Evolutionary conservation across 176 grass and related monocot genomes (phyloP).

Genomic region (Eleusine coracana): DNA sequence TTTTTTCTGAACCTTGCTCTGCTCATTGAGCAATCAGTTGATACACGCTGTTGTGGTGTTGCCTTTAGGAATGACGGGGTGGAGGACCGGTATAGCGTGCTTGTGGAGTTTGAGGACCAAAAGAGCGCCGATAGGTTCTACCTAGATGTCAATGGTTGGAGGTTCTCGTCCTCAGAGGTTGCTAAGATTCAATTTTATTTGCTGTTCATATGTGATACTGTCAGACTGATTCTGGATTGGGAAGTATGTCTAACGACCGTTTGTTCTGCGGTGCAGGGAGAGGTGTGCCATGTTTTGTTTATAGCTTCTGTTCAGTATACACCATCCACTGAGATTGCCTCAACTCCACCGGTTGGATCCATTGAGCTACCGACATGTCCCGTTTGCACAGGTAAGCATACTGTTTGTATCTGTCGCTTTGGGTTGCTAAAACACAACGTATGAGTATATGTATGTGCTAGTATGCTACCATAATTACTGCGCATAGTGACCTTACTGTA

Average conservation of each 20-base stretch:
- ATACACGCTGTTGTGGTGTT: background rate
- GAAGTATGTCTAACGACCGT: background rate
- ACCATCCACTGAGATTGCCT: conserved; percentile 51
- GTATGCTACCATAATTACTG: background rate
- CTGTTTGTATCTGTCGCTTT: conserved; percentile 3
- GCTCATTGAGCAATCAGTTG: background rate
- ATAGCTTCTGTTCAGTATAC: conserved; percentile 74
- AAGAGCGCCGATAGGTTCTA: conserved; percentile 76
- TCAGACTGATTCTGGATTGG: conserved; percentile 16
- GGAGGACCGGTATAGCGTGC: conserved; percentile 89
- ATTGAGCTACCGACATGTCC: conserved; percentile 85
- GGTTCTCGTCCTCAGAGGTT: conserved; percentile 79
- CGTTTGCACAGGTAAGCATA: conserved; percentile 83
- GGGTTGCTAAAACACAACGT: background rate
- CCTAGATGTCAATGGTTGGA: conserved; percentile 93
- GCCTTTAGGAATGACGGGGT: conserved; percentile 54
- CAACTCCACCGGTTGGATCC: conserved; percentile 68
- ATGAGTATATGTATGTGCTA: background rate
- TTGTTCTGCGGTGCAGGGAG: conserved; percentile 56
- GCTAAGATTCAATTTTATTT: conserved; percentile 35
- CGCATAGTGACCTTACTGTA: background rate
- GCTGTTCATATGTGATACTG: background rate
- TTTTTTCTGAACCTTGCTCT: background rate
- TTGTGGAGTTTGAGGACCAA: conserved; percentile 92
- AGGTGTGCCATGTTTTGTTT: conserved; percentile 90